A percentile compares a stretch with the other conserved stretches of the same genome.
These are phyloP conservation scores for Pythium monospermum DNA, from an alignment of 352 stramenopile species.

Conservation along the genomic window DNA sequence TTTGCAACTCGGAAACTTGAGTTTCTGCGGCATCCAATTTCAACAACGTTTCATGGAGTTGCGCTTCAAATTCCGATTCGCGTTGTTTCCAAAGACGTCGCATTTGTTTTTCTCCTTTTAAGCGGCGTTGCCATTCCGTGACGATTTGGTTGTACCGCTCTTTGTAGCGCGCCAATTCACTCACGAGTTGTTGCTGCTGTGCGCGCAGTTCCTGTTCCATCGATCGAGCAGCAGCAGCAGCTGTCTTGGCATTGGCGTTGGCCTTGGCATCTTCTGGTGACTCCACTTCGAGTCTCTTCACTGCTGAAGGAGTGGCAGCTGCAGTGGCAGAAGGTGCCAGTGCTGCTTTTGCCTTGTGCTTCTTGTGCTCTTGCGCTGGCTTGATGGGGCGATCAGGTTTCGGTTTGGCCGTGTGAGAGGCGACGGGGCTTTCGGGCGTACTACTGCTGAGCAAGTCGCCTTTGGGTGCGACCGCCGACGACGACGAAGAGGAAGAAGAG, in stretches of 20 bases:
- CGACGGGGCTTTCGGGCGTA: slow-evolving; percentile 7
- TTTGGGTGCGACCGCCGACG: background rate
- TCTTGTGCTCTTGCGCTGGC: slow-evolving; percentile 1
- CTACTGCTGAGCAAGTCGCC: slow-evolving; percentile 5
- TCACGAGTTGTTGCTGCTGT: slow-evolving; percentile 20
- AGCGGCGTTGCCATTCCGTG: slow-evolving; percentile 71
- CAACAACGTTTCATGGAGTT: slow-evolving; percentile 55
- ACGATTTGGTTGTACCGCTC: slow-evolving; percentile 79
- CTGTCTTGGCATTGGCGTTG: background rate
- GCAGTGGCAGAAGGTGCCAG: no score
- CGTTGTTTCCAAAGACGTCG: slow-evolving; percentile 73
- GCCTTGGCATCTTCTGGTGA: background rate
- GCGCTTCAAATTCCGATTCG: slow-evolving; percentile 63
- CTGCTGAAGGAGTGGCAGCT: slow-evolving; percentile 11
- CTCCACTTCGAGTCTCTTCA: slow-evolving; percentile 16
- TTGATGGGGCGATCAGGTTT: slow-evolving; percentile 7
- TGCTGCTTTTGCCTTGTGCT: slow-evolving; percentile 6
- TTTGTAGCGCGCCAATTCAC: slow-evolving; percentile 74
- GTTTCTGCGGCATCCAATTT: slow-evolving; percentile 47
- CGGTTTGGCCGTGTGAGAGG: background rate
- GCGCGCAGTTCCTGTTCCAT: background rate
- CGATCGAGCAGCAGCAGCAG: no score
- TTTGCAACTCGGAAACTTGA: slow-evolving; percentile 31
- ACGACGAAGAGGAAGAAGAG: background rate
- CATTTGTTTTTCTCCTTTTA: slow-evolving; percentile 74